Percentiles rank a stretch among this genome's conserved stretches.
Conservation (phyloP, 2,329 filamentous ascomycete species). For the Proliferodiscus dingleyae region DNA sequence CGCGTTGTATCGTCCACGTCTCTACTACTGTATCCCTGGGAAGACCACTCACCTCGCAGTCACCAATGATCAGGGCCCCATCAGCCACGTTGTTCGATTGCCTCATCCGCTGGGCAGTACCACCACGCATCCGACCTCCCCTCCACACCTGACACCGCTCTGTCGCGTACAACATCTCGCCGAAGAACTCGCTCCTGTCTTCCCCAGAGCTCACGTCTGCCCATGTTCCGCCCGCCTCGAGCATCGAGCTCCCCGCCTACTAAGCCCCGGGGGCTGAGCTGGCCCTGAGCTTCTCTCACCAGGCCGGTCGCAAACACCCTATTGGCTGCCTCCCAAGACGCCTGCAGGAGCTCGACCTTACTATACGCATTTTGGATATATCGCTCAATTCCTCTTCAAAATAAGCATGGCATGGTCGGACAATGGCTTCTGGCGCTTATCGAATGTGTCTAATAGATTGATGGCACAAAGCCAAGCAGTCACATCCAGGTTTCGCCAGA, state of each 20-base stretch:
- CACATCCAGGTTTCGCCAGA: constrained; percentile 13
- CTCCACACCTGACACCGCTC: neutral
- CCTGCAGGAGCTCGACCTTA: neutral
- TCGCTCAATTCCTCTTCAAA: constrained; percentile 7
- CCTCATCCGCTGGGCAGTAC: neutral
- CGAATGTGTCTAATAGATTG: constrained; percentile 3
- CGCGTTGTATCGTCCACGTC: too few species aligned
- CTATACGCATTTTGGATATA: neutral
- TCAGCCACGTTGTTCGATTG: neutral
- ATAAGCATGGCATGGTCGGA: constrained; percentile 1
- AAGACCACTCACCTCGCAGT: too few species aligned
- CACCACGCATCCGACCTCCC: too few species aligned
- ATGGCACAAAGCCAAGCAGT: constrained; percentile 12
- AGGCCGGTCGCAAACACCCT: neutral
- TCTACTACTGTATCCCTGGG: too few species aligned
- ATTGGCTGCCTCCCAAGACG: neutral
- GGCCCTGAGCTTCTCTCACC: neutral
- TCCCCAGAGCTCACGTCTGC: neutral
- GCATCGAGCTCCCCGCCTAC: neutral
- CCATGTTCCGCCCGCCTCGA: neutral
- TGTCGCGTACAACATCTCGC: neutral
- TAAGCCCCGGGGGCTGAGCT: neutral
- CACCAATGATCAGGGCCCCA: neutral
- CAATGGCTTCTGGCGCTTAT: constrained; percentile 7
- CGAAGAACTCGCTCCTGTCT: neutral